Percentiles rank a stretch among this genome's conserved stretches.
These are phyloP conservation scores for Claviceps digitariae DNA, from an alignment of 2,329 filamentous ascomycete genomes.

Conservation along the genomic window DNA sequence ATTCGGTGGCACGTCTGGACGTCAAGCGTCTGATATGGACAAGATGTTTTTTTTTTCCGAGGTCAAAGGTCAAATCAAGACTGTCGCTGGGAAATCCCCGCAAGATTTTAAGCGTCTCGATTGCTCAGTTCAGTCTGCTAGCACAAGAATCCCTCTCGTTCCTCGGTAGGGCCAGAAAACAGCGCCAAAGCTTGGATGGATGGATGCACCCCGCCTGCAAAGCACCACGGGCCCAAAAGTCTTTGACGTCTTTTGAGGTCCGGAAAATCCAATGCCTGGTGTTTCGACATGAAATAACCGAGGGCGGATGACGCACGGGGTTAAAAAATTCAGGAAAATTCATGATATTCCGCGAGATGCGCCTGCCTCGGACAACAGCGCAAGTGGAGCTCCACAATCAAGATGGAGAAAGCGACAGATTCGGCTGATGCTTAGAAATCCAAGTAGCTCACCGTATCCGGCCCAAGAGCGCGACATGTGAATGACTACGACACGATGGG, in stretches of 20 bases:
- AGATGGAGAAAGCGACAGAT: slow-evolving; percentile 3
- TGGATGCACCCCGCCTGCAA: not conserved
- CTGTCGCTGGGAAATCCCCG: not conserved
- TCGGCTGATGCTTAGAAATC: slow-evolving; percentile 8
- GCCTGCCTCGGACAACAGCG: not conserved
- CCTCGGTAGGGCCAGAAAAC: not conserved
- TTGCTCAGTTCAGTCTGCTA: not conserved
- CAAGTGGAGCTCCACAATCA: slow-evolving; percentile 6
- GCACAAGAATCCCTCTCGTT: too few relatives aligned
- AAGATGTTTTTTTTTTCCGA: not conserved
- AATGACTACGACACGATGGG: not conserved
- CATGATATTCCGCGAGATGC: slow-evolving; percentile 1
- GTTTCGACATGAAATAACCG: not conserved
- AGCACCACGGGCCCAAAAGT: not conserved
- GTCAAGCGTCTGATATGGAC: not conserved
- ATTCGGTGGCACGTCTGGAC: not conserved
- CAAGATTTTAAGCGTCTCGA: not conserved
- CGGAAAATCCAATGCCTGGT: not conserved
- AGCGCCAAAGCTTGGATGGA: not conserved
- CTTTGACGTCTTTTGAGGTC: too few relatives aligned
- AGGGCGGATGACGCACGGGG: not conserved
- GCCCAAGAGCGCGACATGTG: not conserved
- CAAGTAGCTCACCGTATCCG: not conserved
- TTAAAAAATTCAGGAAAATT: not conserved
- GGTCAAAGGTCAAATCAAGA: not conserved